A percentile compares a stretch with the other conserved stretches of the same genome.
phyloP scores from a whole-genome alignment of 2,329 filamentous ascomycete genomes.

The Alternaria conjuncta region DNA sequence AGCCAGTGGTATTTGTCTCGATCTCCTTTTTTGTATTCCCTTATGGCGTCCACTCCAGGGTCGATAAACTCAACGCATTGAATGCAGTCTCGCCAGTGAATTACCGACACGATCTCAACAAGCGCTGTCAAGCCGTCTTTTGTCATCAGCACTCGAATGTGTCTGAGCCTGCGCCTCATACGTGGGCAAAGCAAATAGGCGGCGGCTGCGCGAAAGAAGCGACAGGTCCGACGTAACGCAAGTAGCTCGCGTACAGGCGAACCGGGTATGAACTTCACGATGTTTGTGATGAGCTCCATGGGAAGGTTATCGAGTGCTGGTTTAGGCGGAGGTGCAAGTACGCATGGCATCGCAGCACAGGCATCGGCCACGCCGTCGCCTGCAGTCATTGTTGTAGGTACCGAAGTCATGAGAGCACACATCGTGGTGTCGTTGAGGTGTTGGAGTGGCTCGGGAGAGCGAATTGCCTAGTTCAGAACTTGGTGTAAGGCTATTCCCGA shows the following conservation, averaged over 20 bases:
- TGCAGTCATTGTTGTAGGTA: background rate
- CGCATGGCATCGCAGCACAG: background rate
- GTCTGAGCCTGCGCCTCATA: background rate
- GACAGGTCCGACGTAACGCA: background rate
- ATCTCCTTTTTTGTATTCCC: background rate
- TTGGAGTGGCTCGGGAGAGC: background rate
- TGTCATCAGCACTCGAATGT: background rate
- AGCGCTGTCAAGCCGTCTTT: background rate
- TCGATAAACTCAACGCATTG: background rate
- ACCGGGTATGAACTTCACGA: background rate
- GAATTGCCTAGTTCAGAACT: background rate
- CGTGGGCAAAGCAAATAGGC: background rate
- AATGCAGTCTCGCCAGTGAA: background rate
- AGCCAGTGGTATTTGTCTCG: background rate
- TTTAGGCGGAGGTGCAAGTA: background rate
- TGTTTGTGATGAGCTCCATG: background rate
- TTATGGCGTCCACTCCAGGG: background rate
- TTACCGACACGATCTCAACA: background rate
- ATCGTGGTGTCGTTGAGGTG: background rate
- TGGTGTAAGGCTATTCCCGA: background rate
- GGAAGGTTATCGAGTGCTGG: background rate
- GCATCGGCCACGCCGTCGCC: background rate
- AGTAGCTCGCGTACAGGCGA: background rate
- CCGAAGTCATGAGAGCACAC: background rate
- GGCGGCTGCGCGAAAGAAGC: background rate